Evolutionary conservation across 345 rosid species (phyloP).

Genomic region (Citrus medica): DNA sequence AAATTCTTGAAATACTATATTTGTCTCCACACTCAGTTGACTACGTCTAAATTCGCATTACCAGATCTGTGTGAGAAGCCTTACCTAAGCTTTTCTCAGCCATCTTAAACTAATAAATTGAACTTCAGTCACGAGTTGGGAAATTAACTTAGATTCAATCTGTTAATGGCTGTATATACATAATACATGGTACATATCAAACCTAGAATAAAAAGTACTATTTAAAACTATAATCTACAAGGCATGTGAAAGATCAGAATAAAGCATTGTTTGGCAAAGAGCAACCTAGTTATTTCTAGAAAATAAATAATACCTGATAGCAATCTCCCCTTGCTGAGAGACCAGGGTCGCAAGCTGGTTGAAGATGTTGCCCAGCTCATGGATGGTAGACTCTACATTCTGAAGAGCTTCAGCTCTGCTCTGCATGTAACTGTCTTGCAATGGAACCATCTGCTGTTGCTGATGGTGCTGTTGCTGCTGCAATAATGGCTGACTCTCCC

Average conservation of each 20-base stretch:
- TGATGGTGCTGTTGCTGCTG: constrained; percentile 42
- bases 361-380: constrained; percentile 53
- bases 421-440: constrained; percentile 67
- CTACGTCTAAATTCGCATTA: neutral
- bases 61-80: neutral
- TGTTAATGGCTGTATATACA: neutral
- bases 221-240: neutral
- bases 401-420: constrained; percentile 73
- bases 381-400: constrained; percentile 66
- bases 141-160: neutral
- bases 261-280: neutral
- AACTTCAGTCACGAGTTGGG: neutral
- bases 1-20: neutral
- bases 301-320: constrained; percentile 42
- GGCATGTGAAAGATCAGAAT: neutral
- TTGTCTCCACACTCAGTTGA: neutral
- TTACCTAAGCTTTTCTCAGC: neutral
- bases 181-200: neutral
- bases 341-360: constrained; percentile 60
- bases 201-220: neutral
- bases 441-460: constrained; percentile 57
- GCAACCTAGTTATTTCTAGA: neutral
- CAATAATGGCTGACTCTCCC: constrained; percentile 47
- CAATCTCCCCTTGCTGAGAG: constrained; percentile 69
- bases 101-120: neutral